Evolutionary conservation across 1,284 basidiomycete species (phyloP).

Genomic region (Meira nashicola): DNA sequence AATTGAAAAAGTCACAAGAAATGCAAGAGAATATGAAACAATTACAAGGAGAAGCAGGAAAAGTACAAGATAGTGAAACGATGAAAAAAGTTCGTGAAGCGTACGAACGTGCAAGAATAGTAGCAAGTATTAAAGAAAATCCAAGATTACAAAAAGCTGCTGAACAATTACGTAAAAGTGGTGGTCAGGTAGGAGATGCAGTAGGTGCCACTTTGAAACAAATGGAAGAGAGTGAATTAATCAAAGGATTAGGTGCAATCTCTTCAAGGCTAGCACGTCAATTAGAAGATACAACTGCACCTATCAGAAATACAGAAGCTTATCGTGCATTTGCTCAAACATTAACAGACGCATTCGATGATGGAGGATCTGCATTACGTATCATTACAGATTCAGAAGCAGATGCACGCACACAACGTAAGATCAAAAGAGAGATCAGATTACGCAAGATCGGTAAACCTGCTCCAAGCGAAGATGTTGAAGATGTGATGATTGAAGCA

Average conservation of each 20-base stretch:
- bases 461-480: constrained; percentile 42
- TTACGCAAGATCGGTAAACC: constrained; percentile 47
- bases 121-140: constrained; percentile 93
- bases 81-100: constrained; percentile 84
- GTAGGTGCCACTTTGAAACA: constrained; percentile 80
- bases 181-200: constrained; percentile 88
- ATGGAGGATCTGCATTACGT: constrained; percentile 70
- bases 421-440: constrained; percentile 41
- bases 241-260: constrained; percentile 61
- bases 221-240: constrained; percentile 89
- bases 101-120: constrained; percentile 89
- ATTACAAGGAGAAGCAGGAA: constrained; percentile 93
- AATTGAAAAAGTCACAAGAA: constrained; percentile 87
- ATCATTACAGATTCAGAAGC: constrained; percentile 59
- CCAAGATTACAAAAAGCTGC: constrained; percentile 83
- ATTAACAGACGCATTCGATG: constrained; percentile 85
- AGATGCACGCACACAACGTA: constrained; percentile 65
- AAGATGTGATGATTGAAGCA: constrained; percentile 16
- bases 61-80: constrained; percentile 92
- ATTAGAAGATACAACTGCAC: constrained; percentile 44
- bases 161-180: constrained; percentile 79
- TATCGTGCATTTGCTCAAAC: constrained; percentile 89
- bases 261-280: constrained; percentile 35
- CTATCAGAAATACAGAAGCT: constrained; percentile 83
- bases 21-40: constrained; percentile 94